Evolutionary conservation across 2,329 filamentous ascomycete genomes (phyloP).

Genomic region (Rugonectria rugulosa): DNA sequence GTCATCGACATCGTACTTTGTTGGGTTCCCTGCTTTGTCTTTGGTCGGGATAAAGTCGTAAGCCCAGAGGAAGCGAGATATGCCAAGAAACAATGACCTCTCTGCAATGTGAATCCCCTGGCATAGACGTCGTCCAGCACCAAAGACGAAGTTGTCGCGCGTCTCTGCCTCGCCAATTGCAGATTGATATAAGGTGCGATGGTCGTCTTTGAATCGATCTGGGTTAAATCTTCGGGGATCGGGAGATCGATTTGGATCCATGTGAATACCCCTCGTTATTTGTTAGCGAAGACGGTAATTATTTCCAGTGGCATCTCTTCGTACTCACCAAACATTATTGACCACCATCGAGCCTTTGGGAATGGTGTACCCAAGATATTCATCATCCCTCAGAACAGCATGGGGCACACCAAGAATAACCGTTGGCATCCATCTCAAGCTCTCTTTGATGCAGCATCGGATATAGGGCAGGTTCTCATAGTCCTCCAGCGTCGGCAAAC

Average conservation of each 20-base stretch:
- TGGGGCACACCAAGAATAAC: background rate
- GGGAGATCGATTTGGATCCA: slow-evolving; percentile 73
- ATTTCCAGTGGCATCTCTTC: no score
- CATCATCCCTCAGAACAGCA: background rate
- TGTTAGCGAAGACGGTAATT: no score
- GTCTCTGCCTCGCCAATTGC: slow-evolving; percentile 13
- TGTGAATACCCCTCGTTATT: no score
- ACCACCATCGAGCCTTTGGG: background rate
- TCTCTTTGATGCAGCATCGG: background rate
- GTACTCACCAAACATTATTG: no score
- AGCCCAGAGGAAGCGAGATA: slow-evolving; percentile 21
- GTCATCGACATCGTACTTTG: slow-evolving; percentile 7
- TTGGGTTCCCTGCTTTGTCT: background rate
- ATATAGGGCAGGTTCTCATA: background rate
- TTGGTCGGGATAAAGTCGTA: slow-evolving; percentile 11
- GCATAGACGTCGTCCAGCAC: slow-evolving; percentile 26
- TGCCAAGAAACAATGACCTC: slow-evolving; percentile 21
- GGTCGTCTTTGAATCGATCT: slow-evolving; percentile 35
- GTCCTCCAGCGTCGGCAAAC: background rate
- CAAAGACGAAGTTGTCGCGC: slow-evolving; percentile 27
- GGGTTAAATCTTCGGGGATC: slow-evolving; percentile 45
- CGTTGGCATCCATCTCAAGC: background rate
- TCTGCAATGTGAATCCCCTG: slow-evolving; percentile 29
- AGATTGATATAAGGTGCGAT: slow-evolving; percentile 15
- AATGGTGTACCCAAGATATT: background rate